Percentiles rank a stretch among this genome's conserved stretches.
Conservation (phyloP, 768 basidiomycete species). For the Neoboletus subvelutipes region DNA sequence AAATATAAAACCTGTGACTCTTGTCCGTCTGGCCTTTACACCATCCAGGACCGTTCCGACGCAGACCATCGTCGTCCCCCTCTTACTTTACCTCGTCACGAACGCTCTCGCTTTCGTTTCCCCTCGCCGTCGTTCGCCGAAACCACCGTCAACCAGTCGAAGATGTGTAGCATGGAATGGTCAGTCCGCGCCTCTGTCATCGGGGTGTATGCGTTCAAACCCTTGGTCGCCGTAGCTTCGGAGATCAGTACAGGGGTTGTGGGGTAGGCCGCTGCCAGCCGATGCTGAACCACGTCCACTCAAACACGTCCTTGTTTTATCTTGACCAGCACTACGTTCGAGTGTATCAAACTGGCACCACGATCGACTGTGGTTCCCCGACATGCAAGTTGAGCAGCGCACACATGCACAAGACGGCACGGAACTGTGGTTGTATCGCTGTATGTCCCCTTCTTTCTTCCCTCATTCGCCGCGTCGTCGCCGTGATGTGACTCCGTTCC, state of each 20-base stretch:
- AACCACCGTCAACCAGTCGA: conserved; percentile 9
- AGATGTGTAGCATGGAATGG: conserved; percentile 64
- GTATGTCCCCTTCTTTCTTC: conserved; percentile 14
- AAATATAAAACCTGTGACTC: conserved; percentile 29
- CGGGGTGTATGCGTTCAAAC: conserved; percentile 7
- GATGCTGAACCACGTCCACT: conserved; percentile 1
- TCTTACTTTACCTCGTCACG: background rate
- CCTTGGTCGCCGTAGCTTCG: conserved; percentile 28
- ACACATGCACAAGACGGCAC: conserved; percentile 60
- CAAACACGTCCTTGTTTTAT: background rate
- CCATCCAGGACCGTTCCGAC: background rate
- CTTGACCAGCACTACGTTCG: conserved; percentile 57
- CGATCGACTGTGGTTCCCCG: conserved; percentile 51
- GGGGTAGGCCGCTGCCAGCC: conserved; percentile 29
- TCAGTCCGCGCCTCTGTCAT: conserved; percentile 24
- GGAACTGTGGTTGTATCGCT: conserved; percentile 56
- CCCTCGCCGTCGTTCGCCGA: background rate
- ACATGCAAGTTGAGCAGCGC: conserved; percentile 53
- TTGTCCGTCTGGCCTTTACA: conserved; percentile 1
- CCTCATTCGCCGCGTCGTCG: background rate
- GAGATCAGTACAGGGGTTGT: conserved; percentile 45
- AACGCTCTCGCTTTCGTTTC: background rate
- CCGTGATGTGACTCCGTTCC: background rate
- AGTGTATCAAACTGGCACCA: conserved; percentile 60
- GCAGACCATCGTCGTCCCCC: background rate